phyloP scores from a whole-genome alignment of 257 asterid species.

The Jacaranda copaia region DNA sequence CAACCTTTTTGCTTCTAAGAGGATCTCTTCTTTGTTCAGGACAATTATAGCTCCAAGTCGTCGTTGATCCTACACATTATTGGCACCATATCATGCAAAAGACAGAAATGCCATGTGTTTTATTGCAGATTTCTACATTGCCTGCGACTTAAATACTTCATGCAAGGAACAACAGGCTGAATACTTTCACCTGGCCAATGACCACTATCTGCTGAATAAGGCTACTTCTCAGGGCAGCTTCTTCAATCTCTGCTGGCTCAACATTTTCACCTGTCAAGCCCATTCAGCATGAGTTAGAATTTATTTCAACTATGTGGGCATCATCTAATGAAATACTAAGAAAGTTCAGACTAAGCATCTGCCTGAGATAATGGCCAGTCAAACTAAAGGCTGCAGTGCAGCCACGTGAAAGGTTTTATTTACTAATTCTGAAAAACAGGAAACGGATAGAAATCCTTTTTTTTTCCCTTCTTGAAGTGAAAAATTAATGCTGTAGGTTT shows the following conservation, averaged over 20 bases:
- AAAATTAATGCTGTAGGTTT: background rate
- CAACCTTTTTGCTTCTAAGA: constrained; percentile 65
- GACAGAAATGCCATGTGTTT: background rate
- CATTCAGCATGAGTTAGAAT: constrained; percentile 16
- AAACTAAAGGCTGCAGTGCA: background rate
- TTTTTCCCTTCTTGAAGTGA: background rate
- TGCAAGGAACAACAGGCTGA: too few relatives aligned
- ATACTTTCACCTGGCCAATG: constrained; percentile 79
- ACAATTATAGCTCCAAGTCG: constrained; percentile 92
- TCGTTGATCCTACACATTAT: constrained; percentile 71
- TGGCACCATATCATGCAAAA: constrained; percentile 18
- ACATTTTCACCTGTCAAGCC: constrained; percentile 80
- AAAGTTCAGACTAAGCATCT: background rate
- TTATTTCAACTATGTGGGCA: constrained; percentile 6
- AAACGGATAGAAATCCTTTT: background rate
- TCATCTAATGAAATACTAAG: background rate
- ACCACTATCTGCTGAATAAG: constrained; percentile 87
- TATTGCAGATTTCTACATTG: background rate
- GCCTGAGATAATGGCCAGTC: background rate
- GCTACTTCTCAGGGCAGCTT: constrained; percentile 85
- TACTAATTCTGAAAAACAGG: constrained; percentile 17
- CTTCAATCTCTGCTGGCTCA: constrained; percentile 94
- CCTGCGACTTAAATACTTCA: background rate
- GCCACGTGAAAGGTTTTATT: background rate
- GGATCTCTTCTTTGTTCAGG: constrained; percentile 80